Evolutionary conservation across 768 basidiomycete species (phyloP).

Genomic region (Suillus fuscotomentosus): DNA sequence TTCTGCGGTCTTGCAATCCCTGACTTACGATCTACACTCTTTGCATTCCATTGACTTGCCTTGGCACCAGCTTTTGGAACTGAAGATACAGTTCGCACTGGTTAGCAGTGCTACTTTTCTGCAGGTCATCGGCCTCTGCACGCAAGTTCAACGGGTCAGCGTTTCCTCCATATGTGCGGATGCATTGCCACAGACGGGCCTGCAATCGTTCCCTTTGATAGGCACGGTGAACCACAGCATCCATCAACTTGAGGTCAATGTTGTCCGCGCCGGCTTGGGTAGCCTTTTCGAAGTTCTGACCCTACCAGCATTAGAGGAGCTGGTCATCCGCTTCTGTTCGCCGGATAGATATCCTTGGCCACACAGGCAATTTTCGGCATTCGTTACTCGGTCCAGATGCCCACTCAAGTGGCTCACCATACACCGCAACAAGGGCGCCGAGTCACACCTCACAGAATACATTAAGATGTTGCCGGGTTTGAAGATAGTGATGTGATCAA

Average conservation of each 20-base stretch:
- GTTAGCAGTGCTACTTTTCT: constrained; percentile 22
- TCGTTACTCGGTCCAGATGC: constrained; percentile 25
- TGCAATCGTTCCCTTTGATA: constrained; percentile 12
- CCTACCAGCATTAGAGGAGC: constrained; percentile 28
- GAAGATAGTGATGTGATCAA: neutral
- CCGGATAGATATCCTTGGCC: constrained; percentile 29
- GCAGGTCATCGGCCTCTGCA: constrained; percentile 22
- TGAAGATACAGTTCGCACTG: constrained; percentile 27
- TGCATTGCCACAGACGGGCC: constrained; percentile 6
- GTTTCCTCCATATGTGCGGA: constrained; percentile 25
- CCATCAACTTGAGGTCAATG: constrained; percentile 28
- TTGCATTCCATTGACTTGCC: constrained; percentile 24
- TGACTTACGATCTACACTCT: constrained; percentile 20
- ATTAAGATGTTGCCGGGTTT: constrained; percentile 19
- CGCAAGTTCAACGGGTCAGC: constrained; percentile 17
- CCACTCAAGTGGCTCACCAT: constrained; percentile 21
- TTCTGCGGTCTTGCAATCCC: constrained; percentile 19
- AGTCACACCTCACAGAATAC: constrained; percentile 23
- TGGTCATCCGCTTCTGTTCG: constrained; percentile 31
- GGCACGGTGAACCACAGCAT: constrained; percentile 17
- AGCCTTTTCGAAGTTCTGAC: constrained; percentile 18
- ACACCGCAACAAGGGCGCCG: constrained; percentile 22
- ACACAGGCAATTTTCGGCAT: constrained; percentile 21
- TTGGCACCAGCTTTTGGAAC: constrained; percentile 24
- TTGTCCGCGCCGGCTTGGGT: constrained; percentile 24